Base-by-base conservation (phyloP, 805 yeast species). In the Nakazawaea wickerhamii region DNA sequence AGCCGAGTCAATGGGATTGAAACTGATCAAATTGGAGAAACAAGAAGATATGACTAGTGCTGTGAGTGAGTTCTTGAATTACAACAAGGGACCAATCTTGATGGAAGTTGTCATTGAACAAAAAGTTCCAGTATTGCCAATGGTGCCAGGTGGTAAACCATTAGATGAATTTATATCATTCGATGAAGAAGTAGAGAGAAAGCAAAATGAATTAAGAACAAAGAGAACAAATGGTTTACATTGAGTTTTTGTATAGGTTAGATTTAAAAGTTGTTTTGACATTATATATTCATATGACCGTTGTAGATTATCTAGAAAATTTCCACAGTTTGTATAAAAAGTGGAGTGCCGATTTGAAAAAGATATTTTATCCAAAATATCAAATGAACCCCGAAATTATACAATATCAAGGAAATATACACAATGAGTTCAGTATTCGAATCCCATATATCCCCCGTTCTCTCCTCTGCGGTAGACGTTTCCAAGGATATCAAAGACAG, bases 61-160 rank as follows among this genome's bases (percentile, higher is more conserved):
- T 33, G 62, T 84, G 40, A 71, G 79, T 60, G 79, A 82, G 60
- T 83, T 89, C 73, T 68, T 93, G 46, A 84, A 74, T 43, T 71
- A 75, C 58, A 67, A 72, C 43, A 75, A 77, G 34, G 95, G 95
- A 15, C 98, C 99, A 19, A 84, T 90, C 36, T 74, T 93, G 58
- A 67, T 91, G 57, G 99, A 93, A 71, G 98, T 89, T 34, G 56
- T 81, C 39, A 93, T 89, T 25, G 98, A 90, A 68, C 79, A 79
- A 74, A 84, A 84, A 73, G 96, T 91, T 38, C 96, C 97, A 40
- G 98, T 93, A 48, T 75, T 93, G 61, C 99, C 99, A 44, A 89
- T 93, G 95, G 98, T 93, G 42, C 95, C 99, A 41, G 95, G 81
- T 47, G 99, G 98, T 55, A 87, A 85, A 64, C 96, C 85, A 50